Evolutionary conservation across 768 basidiomycete species (phyloP), one percentile per base, ranked within the genome.

Genomic region (Lactarius hengduanensis): DNA sequence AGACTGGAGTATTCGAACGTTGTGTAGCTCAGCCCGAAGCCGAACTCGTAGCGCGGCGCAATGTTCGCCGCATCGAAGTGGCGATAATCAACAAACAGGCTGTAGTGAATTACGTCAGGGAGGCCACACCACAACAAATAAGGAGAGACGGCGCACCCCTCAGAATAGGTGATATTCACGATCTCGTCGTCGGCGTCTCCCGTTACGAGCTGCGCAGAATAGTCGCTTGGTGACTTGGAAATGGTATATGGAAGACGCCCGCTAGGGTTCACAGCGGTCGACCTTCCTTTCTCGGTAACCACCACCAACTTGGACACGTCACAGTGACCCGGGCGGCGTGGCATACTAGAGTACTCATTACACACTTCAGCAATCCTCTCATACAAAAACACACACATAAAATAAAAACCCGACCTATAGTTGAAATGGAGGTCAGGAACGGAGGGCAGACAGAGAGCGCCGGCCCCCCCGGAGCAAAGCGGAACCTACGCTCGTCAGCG

Each of bases 21-120:
- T 45, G 95, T 90, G 78, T 97, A 98, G 63, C 87, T 90, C 72
- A 96, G 75, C 0, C 95, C 95, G 73, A 87, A 96, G 5, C 95
- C 95, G 74, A 98, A 98, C 73, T 92, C 91, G 72, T 86, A 94
- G 43, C 90, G 89, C 4, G 92, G 92, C 0, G 81, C 81, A 69
- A 93, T 91, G 68, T 87, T 83, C 75, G 84, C 78, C 84, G 72
- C 67, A 58, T 81, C 81, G 65, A 82, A 82, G 66, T 75, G 76
- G 36, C 78, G 70, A 63, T 82, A 80, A 66, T 72, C 72, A 57
- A 75, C 63, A 62, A 72, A 70, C 70, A 80, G 61, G 55, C 72
- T 63, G 1, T 2, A 13, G 1, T 34, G 53, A 40, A 16, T 6
- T 10, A 9, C 20, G 9, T 56, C 32, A 20, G 18, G 4, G 4